These are phyloP conservation scores for Chytridiales sp. DNA, from an alignment of 371 early-diverging fungal species.

Conservation along the genomic window DNA sequence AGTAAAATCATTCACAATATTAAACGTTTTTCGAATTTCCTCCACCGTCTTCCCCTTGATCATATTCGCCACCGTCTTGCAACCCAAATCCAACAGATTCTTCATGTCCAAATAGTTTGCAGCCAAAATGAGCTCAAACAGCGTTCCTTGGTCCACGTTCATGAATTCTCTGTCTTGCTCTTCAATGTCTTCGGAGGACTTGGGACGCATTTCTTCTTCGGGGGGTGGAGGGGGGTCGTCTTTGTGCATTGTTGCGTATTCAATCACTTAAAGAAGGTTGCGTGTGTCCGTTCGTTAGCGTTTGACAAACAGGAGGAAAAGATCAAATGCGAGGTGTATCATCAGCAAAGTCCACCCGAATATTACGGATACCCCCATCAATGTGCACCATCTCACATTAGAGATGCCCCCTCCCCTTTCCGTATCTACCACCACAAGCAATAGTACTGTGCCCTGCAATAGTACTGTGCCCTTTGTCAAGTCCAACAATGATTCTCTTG, in stretches of 20 bases:
- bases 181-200: constrained; percentile 63
- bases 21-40: constrained; percentile 90
- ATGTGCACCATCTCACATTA: too few relatives aligned
- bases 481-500: too few relatives aligned
- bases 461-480: not conserved
- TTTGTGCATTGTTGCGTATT: constrained; percentile 81
- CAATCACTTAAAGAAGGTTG: too few relatives aligned
- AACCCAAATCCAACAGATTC: constrained; percentile 85
- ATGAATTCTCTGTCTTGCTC: constrained; percentile 84
- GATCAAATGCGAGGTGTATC: not conserved
- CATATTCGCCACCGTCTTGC: constrained; percentile 98
- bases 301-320: too few relatives aligned
- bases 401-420: too few relatives aligned
- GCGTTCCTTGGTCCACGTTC: constrained; percentile 84
- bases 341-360: constrained; percentile 3
- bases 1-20: constrained; percentile 93
- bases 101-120: constrained; percentile 97
- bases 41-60: constrained; percentile 93
- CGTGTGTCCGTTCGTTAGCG: too few relatives aligned
- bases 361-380: not conserved
- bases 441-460: too few relatives aligned
- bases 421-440: too few relatives aligned
- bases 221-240: constrained; percentile 61
- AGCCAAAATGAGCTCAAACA: constrained; percentile 85
- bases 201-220: constrained; percentile 51